Base-by-base conservation (phyloP, 306 rosid genomes). In the Cucurbita ficifolia region DNA sequence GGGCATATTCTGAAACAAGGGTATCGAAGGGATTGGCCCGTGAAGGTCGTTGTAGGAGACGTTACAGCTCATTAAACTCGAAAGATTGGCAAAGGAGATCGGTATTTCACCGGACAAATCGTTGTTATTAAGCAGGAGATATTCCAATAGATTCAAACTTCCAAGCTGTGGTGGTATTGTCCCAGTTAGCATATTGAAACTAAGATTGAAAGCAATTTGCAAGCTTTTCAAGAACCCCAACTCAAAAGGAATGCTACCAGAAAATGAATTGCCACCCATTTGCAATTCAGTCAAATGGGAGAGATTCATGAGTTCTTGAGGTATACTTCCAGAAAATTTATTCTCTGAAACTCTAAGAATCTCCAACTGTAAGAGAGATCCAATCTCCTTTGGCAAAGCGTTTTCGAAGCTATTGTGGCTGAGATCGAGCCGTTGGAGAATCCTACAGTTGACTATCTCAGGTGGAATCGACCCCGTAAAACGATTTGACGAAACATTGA, bases 141-240 rank as follows among this genome's bases (percentile, higher is more conserved):
- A 83, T 73, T 83, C 90, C 72, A 95, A 96, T 84, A 91, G 76
- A 72, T 71, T 84, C 61, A 95, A 88, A 76, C 79, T 82, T 18
- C 99, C 96, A 61, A 95, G 97, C 75, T 78, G 78, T 45, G 82
- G 49, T 2, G 96, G 97, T 75, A 95, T 87, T 51, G 51, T 77
- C 69, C 99, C 96, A 5, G 81, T 82, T 75, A 95, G 88, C 76
- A 84, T 85, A 76, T 95, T 95, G 75, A 77, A 79, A 76, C 99
- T 91, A 70, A 95, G 92, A 86, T 95, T 89, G 96, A 95, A 72
- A 46, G 87, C 90, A 57, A 95, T 95, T 85, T 88, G 97, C 81
- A 95, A 86, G 82, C 92, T 86, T 70, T 90, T 84, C 70, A 91
- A 87, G 33, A 79, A 85, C 75, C 99, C 99, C 71, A 95, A 72